phyloP scores from a whole-genome alignment of 768 basidiomycete genomes.

The Tricholoma hemisulphureum region DNA sequence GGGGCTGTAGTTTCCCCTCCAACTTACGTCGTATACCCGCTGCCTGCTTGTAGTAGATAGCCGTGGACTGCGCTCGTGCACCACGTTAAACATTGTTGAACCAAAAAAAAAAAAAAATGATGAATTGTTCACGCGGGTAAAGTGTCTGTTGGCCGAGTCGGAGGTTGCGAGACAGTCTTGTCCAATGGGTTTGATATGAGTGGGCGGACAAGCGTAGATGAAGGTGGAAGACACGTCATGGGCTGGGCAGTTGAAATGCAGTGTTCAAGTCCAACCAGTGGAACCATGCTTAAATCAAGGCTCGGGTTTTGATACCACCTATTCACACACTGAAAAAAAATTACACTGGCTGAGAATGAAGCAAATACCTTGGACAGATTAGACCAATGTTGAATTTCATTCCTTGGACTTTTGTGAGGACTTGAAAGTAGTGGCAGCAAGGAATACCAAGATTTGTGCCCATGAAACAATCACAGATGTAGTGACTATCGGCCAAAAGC shows the following conservation, averaged over 20 bases:
- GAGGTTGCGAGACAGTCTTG: not conserved
- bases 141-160: not conserved
- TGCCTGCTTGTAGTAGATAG: too few species aligned
- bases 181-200: not conserved
- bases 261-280: not conserved
- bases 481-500: constrained; percentile 17
- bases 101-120: too few species aligned
- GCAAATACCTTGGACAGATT: constrained; percentile 16
- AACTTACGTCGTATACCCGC: too few species aligned
- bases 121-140: not conserved
- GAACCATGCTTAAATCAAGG: constrained; percentile 3
- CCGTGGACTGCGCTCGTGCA: too few species aligned
- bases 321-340: not conserved
- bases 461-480: constrained; percentile 31
- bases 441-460: constrained; percentile 25
- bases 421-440: constrained; percentile 24
- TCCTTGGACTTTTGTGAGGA: constrained; percentile 8
- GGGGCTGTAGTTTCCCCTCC: too few species aligned
- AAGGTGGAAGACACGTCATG: not conserved
- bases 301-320: constrained; percentile 21
- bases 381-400: constrained; percentile 25
- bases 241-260: not conserved
- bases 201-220: not conserved
- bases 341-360: not conserved
- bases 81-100: too few species aligned